phyloP scores from a whole-genome alignment of 2,329 filamentous ascomycete genomes.

The Dactylellina haptotyla region DNA sequence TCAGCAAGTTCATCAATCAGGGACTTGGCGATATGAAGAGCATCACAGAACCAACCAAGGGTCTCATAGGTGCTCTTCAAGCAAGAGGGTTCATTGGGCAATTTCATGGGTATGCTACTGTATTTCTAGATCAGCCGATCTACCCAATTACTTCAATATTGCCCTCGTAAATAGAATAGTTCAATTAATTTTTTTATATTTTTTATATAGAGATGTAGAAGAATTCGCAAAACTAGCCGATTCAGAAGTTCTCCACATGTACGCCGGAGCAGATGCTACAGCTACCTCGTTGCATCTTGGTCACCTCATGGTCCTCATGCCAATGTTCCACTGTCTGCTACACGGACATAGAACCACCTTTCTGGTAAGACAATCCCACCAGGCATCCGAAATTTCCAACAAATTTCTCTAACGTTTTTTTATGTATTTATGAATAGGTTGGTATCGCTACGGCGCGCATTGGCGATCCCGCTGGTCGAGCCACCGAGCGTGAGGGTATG shows the following conservation, averaged over 20 bases:
- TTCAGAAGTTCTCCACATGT: conserved; percentile 62
- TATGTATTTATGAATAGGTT: conserved; percentile 61
- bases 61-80: conserved; percentile 14
- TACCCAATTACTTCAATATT: not conserved
- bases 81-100: conserved; percentile 39
- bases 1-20: conserved; percentile 50
- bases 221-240: conserved; percentile 30
- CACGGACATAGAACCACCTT: conserved; percentile 73
- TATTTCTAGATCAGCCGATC: not conserved
- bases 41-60: conserved; percentile 11
- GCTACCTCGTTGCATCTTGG: conserved; percentile 82
- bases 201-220: conserved; percentile 12
- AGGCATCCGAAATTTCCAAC: not conserved
- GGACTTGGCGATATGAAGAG: conserved; percentile 42
- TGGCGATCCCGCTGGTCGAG: conserved; percentile 78
- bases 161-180: not conserved
- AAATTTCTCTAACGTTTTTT: conserved; percentile 54
- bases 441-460: conserved; percentile 80
- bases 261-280: conserved; percentile 85
- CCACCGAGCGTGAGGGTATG: conserved; percentile 56
- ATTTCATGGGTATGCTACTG: conserved; percentile 36
- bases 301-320: conserved; percentile 83
- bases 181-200: not conserved
- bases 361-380: not conserved
- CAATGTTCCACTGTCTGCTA: conserved; percentile 83